Conservation (phyloP, 768 basidiomycete species). For the Hygrocybe coccinea region DNA sequence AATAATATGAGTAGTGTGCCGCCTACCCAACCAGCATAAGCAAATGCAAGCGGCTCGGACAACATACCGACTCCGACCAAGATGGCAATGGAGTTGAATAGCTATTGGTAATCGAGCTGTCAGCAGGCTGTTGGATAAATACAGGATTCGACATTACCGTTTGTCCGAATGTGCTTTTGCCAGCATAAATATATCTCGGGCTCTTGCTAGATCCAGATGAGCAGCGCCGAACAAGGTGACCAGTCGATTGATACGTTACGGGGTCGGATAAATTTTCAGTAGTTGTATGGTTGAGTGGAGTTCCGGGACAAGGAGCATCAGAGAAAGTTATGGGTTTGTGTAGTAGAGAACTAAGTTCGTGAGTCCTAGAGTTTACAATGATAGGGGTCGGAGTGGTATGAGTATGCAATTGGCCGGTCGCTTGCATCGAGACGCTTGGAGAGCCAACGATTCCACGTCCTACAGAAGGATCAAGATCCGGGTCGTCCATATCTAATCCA, state of each 20-base stretch:
- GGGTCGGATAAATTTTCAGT: background rate
- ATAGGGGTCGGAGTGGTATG: background rate
- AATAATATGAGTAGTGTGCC: conserved; percentile 70
- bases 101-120: conserved; percentile 34
- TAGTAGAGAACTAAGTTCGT: conserved; percentile 33
- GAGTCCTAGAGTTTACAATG: conserved; percentile 10
- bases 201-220: conserved; percentile 30
- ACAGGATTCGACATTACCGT: conserved; percentile 39
- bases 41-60: conserved; percentile 85
- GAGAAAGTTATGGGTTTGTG: conserved; percentile 32
- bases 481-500: conserved; percentile 21
- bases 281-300: conserved; percentile 2
- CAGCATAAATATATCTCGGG: conserved; percentile 36
- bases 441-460: background rate
- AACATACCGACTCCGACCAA: conserved; percentile 86
- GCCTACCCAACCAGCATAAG: conserved; percentile 83
- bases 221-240: conserved; percentile 22
- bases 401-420: background rate
- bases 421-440: background rate
- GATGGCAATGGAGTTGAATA: conserved; percentile 88
- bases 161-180: conserved; percentile 69
- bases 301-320: conserved; percentile 4
- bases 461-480: conserved; percentile 6
- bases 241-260: conserved; percentile 4
- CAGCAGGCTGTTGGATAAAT: background rate